Evolutionary conservation across 2,329 filamentous ascomycete species (phyloP), one percentile per base, ranked within the genome.

Genomic region (Calonectria honghensis): DNA sequence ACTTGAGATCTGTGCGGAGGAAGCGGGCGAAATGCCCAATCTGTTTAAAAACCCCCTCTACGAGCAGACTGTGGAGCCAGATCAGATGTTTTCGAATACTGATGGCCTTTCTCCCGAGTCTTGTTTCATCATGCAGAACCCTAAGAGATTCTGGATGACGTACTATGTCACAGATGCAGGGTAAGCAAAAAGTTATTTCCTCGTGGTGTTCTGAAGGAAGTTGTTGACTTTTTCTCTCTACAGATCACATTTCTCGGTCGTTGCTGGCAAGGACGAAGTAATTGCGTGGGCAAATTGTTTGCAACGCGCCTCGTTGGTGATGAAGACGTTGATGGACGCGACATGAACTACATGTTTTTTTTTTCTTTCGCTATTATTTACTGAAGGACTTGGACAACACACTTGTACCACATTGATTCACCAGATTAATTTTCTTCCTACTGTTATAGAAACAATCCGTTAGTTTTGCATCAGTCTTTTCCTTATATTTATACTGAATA

Each of bases 41-140:
- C 72, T 76, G 24, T 76, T 72, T 69, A 74, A 70, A 3, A 74
- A 76, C 27, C 69, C 72, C 0, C 31, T 72, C 20, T 76, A 76
- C 39, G 73, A 75, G 1, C 50, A 70, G 54, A 75, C 73, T 6
- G 70, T 75, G 31, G 73, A 75, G 20, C 73, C 73, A 2, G 59
- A 73, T 35, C 73, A 75, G 16, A 75, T 75, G 73, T 75, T 75
- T 35, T 75, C 73, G 1, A 75, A 75, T 14, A 75, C 73, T 0
- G 73, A 75, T 45, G 73, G 73, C 2, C 70, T 75, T 48, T 75
- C 73, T 65, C 73, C 73, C 37, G 73, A 75, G 54, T 75, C 73
- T 70, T 75, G 73, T 31, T 75, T 75, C 52, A 75, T 75, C n/a
- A 75, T 75, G 73, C 73, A 75, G 39, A 73, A 75, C 31, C 73